Evolutionary conservation across 164 flowering plant genomes (phyloP), one percentile per base, ranked within the genome.

Genomic region (Berberis thunbergii): DNA sequence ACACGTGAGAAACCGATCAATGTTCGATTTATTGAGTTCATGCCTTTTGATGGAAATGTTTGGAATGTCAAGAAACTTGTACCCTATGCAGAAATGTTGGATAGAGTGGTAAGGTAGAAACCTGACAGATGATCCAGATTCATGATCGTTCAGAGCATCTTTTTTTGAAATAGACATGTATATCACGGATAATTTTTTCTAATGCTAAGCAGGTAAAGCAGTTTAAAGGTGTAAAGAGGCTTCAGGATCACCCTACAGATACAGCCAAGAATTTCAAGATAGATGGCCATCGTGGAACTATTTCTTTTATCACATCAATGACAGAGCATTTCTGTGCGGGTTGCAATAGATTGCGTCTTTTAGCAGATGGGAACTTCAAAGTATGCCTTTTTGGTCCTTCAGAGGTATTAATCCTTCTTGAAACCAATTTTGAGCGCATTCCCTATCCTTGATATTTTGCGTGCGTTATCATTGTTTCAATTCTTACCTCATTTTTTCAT

Each of bases 11-110:
- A 77, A 64, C 96, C 96, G 8, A 87, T 78, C 62, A 87, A 94
- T 81, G 73, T 94, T 7, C 86, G 97, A 58, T 94, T 94, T 71
- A 94, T 94, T 69, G 99, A 94, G 85, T 94, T 94, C 72, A 91
- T 94, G 99, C 99, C 99, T 57, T 94, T 94, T 73, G 97, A 94
- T 80, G 99, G 99, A 64, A 94, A 94, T 78, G 94, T 91, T 61
- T 94, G 99, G 99, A 91, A 87, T 73, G 89, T 82, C 57, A 91
- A 94, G 84, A 94, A 89, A 77, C 91, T 94, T 41, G 91, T 94
- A 61, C 80, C 99, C 13, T 94, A 87, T 69, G 62, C 88, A 5
- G 99, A 94, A 69, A 85, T 94, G 88, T 59, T 83, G 77, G 83
- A 89, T 74, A 86, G 4, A 84, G 96, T 94, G 97, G 99, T 93